Base-by-base conservation (phyloP, 208 protist genomes). In the Crithidia thermophila region DNA sequence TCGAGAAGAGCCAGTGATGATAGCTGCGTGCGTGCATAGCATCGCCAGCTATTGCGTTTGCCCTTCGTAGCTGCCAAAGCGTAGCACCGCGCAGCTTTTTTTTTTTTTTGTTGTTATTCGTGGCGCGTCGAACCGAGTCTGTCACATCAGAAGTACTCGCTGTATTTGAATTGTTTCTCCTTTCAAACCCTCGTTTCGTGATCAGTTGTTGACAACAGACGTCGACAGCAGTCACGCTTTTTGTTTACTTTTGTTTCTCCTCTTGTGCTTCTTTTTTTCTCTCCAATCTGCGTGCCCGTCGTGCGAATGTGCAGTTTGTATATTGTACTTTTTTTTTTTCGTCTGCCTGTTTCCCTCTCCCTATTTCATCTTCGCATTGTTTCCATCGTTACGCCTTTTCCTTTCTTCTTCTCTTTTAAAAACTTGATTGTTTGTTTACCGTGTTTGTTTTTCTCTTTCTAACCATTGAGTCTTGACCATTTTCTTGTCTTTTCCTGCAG, bases 401-500 rank as follows among this genome's bases (percentile, higher is more conserved):
- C 39, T 43, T 16, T 43, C 39, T 43, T 43, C 39, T 43, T 43
- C 39, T 16, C 16, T 16, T 16, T 43, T 16, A 10, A 50, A 10
- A 27, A 28, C 7, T 21, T 8, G n/a, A 21, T 23, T 51, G 2
- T 37, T 36, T 39, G 18, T 56, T 1, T 56, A 3, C 1, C 6
- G 4, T n/a, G 18, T n/a, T 62, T 20, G n/a, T 45, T 53, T 55
- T 40, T 11, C 4, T 49, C 36, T 49, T 39, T 25, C 16, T 31
- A 52, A 16, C 8, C 18, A 50, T 33, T 62, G 0, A 8, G 31
- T 21, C 25, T 8, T 31, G 43, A 27, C 40, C 3, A 39, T 53
- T n/a, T 11, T 67, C 11, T 71, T 37, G 28, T 3, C 20, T 21
- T 60, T 34, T 31, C 50, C 34, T n/a, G n/a, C n/a, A n/a, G n/a